Percentiles rank a stretch among this genome's conserved stretches.
Evolutionary conservation across 2,329 filamentous ascomycete genomes (phyloP).

Genomic region (Talaromyces sp.): DNA sequence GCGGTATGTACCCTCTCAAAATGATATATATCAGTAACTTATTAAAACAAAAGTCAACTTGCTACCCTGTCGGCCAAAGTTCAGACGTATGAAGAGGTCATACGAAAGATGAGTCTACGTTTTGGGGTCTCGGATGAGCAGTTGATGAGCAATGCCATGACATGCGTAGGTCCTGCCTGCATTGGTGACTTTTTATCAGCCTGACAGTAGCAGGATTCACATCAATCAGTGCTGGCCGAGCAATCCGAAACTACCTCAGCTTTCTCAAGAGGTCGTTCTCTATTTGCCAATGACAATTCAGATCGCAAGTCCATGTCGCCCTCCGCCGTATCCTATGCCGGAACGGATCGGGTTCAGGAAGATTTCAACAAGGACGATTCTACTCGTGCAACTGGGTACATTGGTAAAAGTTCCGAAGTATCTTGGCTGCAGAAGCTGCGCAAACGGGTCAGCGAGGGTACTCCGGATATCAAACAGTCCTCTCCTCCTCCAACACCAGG

Average conservation of each 20-base stretch:
- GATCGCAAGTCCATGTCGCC: conserved; percentile 20
- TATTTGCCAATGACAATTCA: conserved; percentile 16
- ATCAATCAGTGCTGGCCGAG: conserved; percentile 10
- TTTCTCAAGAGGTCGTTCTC: conserved; percentile 17
- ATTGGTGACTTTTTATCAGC: neutral
- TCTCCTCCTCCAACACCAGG: conserved; percentile 24
- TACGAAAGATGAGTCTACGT: conserved; percentile 30
- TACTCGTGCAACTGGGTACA: conserved; percentile 37
- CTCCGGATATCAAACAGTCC: conserved; percentile 21
- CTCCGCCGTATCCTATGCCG: conserved; percentile 31
- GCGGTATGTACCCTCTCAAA: conserved; percentile 24
- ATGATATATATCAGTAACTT: neutral
- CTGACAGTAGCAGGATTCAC: conserved; percentile 13
- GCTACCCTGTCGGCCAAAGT: conserved; percentile 39
- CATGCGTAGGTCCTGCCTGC: conserved; percentile 22
- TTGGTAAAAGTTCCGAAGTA: conserved; percentile 44
- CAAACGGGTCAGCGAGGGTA: conserved; percentile 27
- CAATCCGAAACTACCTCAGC: conserved; percentile 16
- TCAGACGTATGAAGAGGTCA: conserved; percentile 36
- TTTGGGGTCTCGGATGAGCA: conserved; percentile 34
- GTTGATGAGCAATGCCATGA: conserved; percentile 29
- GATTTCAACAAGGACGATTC: conserved; percentile 38
- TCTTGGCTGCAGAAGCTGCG: conserved; percentile 39
- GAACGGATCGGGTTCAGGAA: conserved; percentile 38
- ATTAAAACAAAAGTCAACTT: conserved; percentile 29